Percentiles rank a stretch among this genome's conserved stretches.
Evolutionary conservation across 1,284 basidiomycete genomes (phyloP).

Genomic region (Melampsora americana): DNA sequence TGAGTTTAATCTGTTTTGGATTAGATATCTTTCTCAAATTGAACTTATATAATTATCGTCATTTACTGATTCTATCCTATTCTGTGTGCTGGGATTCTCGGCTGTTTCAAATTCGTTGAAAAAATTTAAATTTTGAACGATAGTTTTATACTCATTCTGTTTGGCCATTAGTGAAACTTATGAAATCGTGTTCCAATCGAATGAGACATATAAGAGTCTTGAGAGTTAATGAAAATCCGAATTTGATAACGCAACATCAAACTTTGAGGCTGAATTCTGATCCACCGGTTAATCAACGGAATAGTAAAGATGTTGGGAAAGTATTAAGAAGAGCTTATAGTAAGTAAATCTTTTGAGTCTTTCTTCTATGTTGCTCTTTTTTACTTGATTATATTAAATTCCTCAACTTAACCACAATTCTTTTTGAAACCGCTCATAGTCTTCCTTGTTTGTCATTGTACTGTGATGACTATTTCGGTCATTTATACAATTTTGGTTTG

Average conservation of each 20-base stretch:
- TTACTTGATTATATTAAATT: too few species aligned
- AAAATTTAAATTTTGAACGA: neutral
- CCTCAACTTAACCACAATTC: too few species aligned
- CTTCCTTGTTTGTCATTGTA: slow-evolving; percentile 34
- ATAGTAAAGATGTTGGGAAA: slow-evolving; percentile 5
- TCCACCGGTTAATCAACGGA: neutral
- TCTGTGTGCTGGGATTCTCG: too few species aligned
- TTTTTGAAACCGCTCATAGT: too few species aligned
- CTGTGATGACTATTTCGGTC: slow-evolving; percentile 32
- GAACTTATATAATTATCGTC: too few species aligned
- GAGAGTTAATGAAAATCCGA: neutral
- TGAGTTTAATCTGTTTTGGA: neutral
- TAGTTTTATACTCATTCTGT: slow-evolving; percentile 37
- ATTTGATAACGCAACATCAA: neutral
- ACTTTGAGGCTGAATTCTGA: neutral
- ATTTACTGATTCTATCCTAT: too few species aligned
- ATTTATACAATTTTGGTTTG: slow-evolving; percentile 38
- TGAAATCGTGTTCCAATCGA: slow-evolving; percentile 17
- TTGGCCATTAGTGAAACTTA: slow-evolving; percentile 31
- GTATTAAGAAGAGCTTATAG: slow-evolving; percentile 38
- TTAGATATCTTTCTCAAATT: too few species aligned
- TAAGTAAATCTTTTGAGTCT: neutral
- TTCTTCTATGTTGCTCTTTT: neutral
- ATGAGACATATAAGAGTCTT: slow-evolving; percentile 15
- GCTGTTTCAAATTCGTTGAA: too few species aligned